Evolutionary conservation across 2,329 filamentous ascomycete species (phyloP), one percentile per base, ranked within the genome.

Genomic region (Fusarium dlaminii): DNA sequence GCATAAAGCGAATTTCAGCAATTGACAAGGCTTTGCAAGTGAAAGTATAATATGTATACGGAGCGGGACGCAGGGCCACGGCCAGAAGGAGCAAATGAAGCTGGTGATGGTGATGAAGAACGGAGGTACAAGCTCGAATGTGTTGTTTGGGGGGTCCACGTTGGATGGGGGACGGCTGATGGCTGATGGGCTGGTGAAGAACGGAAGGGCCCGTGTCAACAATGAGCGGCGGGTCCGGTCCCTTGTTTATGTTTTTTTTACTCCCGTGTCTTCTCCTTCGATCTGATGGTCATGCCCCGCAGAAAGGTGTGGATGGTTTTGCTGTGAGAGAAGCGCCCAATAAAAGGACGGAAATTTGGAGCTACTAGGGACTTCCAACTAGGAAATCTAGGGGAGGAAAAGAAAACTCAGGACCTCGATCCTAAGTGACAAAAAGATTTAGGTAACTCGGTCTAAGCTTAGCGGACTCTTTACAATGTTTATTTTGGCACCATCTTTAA

Each of bases 201-300:
- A 51, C 37, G 57, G 52, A 68, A 60, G 48, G 71, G 61, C 49
- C 70, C 62, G 70, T 59, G 71, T 73, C 55, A 52, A 59, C 34
- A 46, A 40, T 30, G 48, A 54, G 66, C 61, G 54, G 73, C 65
- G 60, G 73, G 73, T 58, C 67, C 49, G 46, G 57, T 49, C 59
- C 66, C 52, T 73, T 77, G 75, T 76, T 77, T 77, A 78, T 75
- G 72, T 77, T 77, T 72, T 69, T 70, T 49, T 65, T 51, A 29
- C 65, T 46, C 65, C 63, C 63, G 54, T 51, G 39, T 37, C 65
- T 68, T 48, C 49, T 52, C 52, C 56, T 63, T 43, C 64, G 40
- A 68, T 68, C 43, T 66, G 46, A 59, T 66, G 65, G 42, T 34
- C 34, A 45, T n/a, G 59, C 69, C 64, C 66, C 73, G 67, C 60